These are phyloP conservation scores for Mycena olivaceomarginata DNA, from an alignment of 768 basidiomycete species.

Conservation along the genomic window DNA sequence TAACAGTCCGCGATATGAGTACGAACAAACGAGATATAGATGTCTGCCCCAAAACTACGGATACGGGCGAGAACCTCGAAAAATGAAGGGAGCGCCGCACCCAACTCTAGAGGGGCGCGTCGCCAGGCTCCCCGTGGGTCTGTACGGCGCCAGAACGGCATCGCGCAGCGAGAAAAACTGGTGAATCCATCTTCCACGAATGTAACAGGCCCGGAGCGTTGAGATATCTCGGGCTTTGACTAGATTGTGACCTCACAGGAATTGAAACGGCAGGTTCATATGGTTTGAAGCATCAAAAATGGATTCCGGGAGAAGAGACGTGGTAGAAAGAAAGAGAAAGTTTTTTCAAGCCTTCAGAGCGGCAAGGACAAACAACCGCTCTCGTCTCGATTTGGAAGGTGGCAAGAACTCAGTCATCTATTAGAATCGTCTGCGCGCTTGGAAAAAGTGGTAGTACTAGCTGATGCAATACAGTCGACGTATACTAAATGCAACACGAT, in stretches of 20 bases:
- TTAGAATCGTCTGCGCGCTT: no score
- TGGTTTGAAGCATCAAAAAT: no score
- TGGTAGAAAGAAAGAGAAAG: no score
- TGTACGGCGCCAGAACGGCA: conserved; percentile 43
- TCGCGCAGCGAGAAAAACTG: conserved; percentile 36
- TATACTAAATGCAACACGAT: no score
- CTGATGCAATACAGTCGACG: no score
- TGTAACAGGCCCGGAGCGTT: conserved; percentile 45
- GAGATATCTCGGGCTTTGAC: conserved; percentile 43
- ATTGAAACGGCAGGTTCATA: background rate
- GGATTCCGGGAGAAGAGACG: no score
- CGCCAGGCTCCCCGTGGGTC: conserved; percentile 35
- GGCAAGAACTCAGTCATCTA: no score
- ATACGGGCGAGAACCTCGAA: conserved; percentile 28
- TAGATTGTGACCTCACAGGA: conserved; percentile 31
- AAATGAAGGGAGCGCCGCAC: conserved; percentile 20
- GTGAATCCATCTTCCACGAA: conserved; percentile 44
- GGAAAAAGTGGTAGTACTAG: no score
- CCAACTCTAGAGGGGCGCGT: conserved; percentile 43
- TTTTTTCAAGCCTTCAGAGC: background rate
- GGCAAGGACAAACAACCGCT: conserved; percentile 1
- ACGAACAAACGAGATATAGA: background rate
- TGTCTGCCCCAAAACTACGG: conserved; percentile 44
- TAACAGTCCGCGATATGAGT: no score
- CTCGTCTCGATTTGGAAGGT: background rate